A percentile compares a stretch with the other conserved stretches of the same genome.
Evolutionary conservation across 2,329 filamentous ascomycete species (phyloP).

Genomic region (Anthostomella pinea): DNA sequence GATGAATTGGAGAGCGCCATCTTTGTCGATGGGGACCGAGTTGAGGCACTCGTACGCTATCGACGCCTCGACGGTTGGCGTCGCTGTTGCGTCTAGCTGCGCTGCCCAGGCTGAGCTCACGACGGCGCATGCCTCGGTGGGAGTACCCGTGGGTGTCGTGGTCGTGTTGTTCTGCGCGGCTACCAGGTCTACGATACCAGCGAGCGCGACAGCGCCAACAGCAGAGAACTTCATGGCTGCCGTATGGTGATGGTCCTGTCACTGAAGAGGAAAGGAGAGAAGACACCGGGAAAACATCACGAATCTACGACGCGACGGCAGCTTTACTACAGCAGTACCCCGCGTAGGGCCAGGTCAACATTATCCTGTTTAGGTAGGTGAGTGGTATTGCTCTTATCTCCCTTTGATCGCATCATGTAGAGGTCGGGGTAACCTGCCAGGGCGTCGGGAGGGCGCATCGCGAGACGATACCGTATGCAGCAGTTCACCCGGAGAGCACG

Average conservation of each 20-base stretch:
- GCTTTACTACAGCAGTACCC: conserved; percentile 8
- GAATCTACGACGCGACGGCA: conserved; percentile 3
- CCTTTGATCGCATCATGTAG: conserved; percentile 3
- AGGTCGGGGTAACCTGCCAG: neutral
- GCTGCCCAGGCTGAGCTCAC: conserved; percentile 31
- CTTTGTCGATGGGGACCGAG: conserved; percentile 39
- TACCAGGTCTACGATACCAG: neutral
- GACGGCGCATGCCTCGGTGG: conserved; percentile 28
- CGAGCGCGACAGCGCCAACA: neutral
- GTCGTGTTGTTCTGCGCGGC: conserved; percentile 11
- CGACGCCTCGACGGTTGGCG: conserved; percentile 34
- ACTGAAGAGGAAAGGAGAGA: conserved; percentile 5
- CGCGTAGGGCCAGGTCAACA: conserved; percentile 9
- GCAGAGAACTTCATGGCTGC: conserved; percentile 1
- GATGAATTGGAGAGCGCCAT: conserved; percentile 37
- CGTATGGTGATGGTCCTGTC: conserved; percentile 7
- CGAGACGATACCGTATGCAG: conserved; percentile 2
- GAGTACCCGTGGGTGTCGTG: conserved; percentile 12
- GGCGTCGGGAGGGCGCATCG: conserved; percentile 2
- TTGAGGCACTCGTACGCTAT: conserved; percentile 40
- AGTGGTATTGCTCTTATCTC: conserved; percentile 8
- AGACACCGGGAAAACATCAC: conserved; percentile 5
- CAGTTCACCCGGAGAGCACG: conserved; percentile 1
- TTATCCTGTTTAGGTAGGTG: conserved; percentile 16
- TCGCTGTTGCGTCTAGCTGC: conserved; percentile 27